Percentiles rank a stretch among this genome's conserved stretches.
Evolutionary conservation across 495 filamentous ascomycete genomes (phyloP).

Genomic region (Penicillium chermesinum): DNA sequence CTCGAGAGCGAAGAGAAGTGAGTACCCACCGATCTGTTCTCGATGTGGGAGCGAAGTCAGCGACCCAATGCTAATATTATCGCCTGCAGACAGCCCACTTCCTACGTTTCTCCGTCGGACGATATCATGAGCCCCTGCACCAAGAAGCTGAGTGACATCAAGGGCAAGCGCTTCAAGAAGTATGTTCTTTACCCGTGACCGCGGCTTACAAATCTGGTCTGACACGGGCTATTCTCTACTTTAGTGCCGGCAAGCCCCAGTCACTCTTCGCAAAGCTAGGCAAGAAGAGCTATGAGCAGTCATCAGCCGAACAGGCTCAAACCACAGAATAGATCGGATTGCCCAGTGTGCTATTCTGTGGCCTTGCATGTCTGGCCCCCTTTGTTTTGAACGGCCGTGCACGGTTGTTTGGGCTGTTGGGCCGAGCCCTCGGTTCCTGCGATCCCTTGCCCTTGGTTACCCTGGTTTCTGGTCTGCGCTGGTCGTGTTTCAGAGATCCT

Average conservation of each 20-base stretch:
- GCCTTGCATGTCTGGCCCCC: background rate
- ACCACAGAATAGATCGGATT: constrained; percentile 12
- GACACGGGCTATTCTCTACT: constrained; percentile 1
- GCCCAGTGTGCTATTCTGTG: background rate
- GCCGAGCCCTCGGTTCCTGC: background rate
- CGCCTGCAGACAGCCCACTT: constrained; percentile 41
- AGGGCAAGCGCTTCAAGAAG: constrained; percentile 70
- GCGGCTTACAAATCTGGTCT: background rate
- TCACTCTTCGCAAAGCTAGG: constrained; percentile 47
- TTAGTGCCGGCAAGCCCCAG: constrained; percentile 44
- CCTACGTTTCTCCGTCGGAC: constrained; percentile 88
- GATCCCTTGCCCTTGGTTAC: background rate
- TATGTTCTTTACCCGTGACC: constrained; percentile 17
- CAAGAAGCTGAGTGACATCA: constrained; percentile 80
- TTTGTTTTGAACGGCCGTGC: background rate
- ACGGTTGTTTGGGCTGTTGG: background rate
- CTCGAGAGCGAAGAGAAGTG: constrained; percentile 62
- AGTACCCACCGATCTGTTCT: constrained; percentile 14
- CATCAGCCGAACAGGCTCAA: constrained; percentile 19
- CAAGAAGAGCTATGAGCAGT: constrained; percentile 48
- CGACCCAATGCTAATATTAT: background rate
- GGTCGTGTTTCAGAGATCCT: background rate
- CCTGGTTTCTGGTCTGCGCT: constrained; percentile 2
- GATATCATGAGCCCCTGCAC: constrained; percentile 89
- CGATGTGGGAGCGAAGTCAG: background rate